phyloP scores from a whole-genome alignment of 306 rosid genomes.

The Phaseolus lunatus region DNA sequence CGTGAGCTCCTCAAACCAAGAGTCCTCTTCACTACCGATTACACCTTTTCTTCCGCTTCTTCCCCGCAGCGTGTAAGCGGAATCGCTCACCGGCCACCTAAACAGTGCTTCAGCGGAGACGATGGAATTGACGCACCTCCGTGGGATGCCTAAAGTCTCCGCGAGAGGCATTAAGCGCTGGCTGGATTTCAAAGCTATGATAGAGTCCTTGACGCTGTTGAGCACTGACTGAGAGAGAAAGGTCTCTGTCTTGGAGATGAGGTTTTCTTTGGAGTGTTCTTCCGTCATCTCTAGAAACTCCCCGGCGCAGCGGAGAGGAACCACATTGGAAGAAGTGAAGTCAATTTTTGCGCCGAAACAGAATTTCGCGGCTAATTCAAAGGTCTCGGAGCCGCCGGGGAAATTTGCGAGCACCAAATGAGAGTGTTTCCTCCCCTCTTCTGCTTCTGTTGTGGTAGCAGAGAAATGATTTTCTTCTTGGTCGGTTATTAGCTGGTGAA shows the following conservation, averaged over 20 bases:
- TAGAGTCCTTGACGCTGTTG: background rate
- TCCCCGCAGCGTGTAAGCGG: background rate
- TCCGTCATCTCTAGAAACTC: conserved; percentile 20
- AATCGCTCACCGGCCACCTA: conserved; percentile 1
- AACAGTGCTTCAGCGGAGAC: background rate
- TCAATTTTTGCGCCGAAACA: background rate
- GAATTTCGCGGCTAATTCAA: conserved; percentile 16
- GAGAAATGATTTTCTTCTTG: background rate
- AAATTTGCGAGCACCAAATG: background rate
- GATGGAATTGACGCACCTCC: background rate
- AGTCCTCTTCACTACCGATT: background rate
- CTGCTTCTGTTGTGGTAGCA: background rate
- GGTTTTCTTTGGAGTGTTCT: conserved; percentile 9
- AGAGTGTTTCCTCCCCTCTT: background rate
- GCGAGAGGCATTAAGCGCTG: background rate
- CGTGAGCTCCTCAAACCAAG: background rate
- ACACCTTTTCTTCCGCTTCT: background rate
- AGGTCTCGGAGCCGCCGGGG: conserved; percentile 14
- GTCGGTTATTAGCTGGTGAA: background rate
- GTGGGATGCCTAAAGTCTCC: background rate
- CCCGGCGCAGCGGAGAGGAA: conserved; percentile 12
- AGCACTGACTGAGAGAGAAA: conserved; percentile 8
- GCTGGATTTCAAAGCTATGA: conserved; percentile 7
- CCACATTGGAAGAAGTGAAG: background rate
- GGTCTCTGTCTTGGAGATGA: background rate